Evolutionary conservation across 2,329 filamentous ascomycete species (phyloP).

Genomic region (Aspergillus hiratsukae): DNA sequence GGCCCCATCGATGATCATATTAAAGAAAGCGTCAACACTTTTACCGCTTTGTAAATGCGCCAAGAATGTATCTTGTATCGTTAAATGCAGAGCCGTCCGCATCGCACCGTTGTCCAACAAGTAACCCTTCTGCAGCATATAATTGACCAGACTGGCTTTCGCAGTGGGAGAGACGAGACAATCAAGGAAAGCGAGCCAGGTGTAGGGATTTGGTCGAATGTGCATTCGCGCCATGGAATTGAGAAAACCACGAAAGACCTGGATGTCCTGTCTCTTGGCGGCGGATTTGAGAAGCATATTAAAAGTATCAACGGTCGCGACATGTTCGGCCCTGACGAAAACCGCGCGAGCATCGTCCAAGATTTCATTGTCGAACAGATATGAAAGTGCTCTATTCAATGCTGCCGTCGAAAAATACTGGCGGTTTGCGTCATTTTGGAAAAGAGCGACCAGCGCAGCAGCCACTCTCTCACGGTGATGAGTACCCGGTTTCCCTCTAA

Average conservation of each 20-base stretch:
- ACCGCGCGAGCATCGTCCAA: constrained; percentile 29
- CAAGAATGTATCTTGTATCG: constrained; percentile 30
- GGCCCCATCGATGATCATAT: constrained; percentile 31
- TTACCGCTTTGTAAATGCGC: constrained; percentile 30
- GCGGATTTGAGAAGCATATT: constrained; percentile 41
- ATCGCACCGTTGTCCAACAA: constrained; percentile 21
- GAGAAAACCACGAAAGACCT: constrained; percentile 36
- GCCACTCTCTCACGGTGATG: constrained; percentile 15
- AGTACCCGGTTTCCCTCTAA: constrained; percentile 3
- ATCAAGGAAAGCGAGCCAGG: constrained; percentile 41
- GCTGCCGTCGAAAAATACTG: constrained; percentile 37
- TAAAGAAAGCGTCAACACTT: constrained; percentile 34
- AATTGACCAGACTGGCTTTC: constrained; percentile 26
- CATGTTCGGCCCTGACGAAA: constrained; percentile 32
- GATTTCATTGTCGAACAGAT: constrained; percentile 31
- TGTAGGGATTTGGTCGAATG: constrained; percentile 37
- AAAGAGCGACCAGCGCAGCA: constrained; percentile 27
- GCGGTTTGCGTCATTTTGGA: constrained; percentile 26
- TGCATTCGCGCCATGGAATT: constrained; percentile 34
- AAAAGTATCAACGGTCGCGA: constrained; percentile 39
- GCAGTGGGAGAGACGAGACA: constrained; percentile 22
- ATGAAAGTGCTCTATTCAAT: constrained; percentile 39
- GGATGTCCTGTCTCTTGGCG: constrained; percentile 36
- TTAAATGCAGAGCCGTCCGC: constrained; percentile 24
- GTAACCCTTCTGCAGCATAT: constrained; percentile 30